Evolutionary conservation across 495 filamentous ascomycete genomes (phyloP).

Genomic region (Xeromyces bisporus): DNA sequence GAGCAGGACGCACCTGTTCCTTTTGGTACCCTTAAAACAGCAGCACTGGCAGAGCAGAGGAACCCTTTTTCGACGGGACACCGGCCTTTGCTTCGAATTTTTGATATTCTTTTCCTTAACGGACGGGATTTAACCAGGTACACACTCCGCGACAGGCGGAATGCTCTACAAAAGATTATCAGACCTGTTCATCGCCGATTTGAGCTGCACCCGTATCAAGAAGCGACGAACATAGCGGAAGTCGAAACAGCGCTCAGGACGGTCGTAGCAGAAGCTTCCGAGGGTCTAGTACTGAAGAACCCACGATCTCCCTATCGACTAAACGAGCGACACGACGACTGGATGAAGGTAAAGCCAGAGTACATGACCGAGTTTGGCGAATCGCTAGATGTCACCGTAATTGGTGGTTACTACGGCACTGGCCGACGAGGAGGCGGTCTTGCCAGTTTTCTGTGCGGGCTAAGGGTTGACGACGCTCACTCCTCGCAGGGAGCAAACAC

Average conservation of each 20-base stretch:
- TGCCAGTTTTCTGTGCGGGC: conserved; percentile 74
- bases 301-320: conserved; percentile 71
- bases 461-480: conserved; percentile 51
- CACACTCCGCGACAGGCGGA: conserved; percentile 64
- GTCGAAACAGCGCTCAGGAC: conserved; percentile 65
- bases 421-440: conserved; percentile 69
- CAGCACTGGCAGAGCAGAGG: conserved; percentile 63
- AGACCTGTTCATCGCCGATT: conserved; percentile 51
- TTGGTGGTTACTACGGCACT: conserved; percentile 87
- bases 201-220: conserved; percentile 62
- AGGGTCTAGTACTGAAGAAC: conserved; percentile 90
- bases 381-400: conserved; percentile 70
- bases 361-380: conserved; percentile 98
- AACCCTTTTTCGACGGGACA: conserved; percentile 58
- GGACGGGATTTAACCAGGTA: conserved; percentile 62
- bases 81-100: conserved; percentile 70
- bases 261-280: conserved; percentile 74
- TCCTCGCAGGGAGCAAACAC: conserved; percentile 36
- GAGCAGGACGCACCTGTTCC: conserved; percentile 65
- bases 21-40: conserved; percentile 89
- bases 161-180: conserved; percentile 52
- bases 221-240: conserved; percentile 46
- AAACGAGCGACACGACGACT: conserved; percentile 87
- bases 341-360: conserved; percentile 98
- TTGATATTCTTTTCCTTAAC: conserved; percentile 85